Base-by-base conservation (phyloP, 129 eudicot species). In the Chrysanthemum seticuspe region DNA sequence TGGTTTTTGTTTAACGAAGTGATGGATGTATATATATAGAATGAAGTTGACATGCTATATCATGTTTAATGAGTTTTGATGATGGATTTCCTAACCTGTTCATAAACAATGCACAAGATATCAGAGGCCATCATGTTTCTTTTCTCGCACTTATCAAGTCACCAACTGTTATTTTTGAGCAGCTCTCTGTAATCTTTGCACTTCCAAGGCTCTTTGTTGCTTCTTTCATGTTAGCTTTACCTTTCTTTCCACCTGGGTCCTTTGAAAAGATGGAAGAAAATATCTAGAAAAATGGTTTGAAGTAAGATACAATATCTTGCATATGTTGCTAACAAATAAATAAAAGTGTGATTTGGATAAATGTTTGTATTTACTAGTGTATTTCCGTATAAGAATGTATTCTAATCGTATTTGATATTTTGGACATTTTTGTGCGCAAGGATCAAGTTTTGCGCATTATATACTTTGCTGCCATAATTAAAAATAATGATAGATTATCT, bases 221-320 rank as follows among this genome's bases (percentile, higher is more conserved):
- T 18, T 93, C 98, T 27, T 93, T 93, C 80, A 83, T 92, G 5
- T 81, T 93, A 76, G 98, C 89, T 5, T 78, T 93, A 65, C 98
- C 97, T 67, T 93, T 89, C 79, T 93, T 93, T 68, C 98, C 98
- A 47, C 89, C 98, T 66, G 98, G 98, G 5, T 83, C 96, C 52
- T 93, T 93, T 84, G 98, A 89, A 74, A 74, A 96, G 19, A 84
- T 93, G 83, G 98, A 93, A 83, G 98, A 89, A 80, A 96, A 93
- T 25, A 25, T 25, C 27, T 25, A 25, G 27, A 25, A 25, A 25
- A 25, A 25, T 25, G 27, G 27, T 25, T 25, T 25, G 27, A 25
- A 25, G 27, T 25, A 25, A 25, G 27, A 25, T 25, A 25, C 27
- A 25, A 25, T 25, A 25, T 25, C 27, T 25, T 25, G 27, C 27